Evolutionary conservation across 768 basidiomycete species (phyloP).

Genomic region (Leccinellum luteum): DNA sequence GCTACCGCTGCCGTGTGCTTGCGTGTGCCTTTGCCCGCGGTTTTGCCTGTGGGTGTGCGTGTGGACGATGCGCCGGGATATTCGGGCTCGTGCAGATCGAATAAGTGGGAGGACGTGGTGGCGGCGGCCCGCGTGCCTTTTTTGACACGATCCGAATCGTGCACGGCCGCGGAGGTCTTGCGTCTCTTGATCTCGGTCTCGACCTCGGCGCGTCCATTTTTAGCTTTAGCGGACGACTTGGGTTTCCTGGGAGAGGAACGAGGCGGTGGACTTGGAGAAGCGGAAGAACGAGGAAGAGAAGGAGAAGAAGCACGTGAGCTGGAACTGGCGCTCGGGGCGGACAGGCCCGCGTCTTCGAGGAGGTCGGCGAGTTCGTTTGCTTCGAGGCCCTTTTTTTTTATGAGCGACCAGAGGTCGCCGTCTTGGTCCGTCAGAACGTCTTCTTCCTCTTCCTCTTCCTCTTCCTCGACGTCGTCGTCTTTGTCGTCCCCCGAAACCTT

Average conservation of each 20-base stretch:
- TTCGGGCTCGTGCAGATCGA: constrained; percentile 80
- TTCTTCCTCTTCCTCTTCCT: constrained; percentile 22
- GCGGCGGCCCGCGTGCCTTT: constrained; percentile 36
- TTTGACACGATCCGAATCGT: constrained; percentile 17
- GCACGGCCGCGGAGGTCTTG: constrained; percentile 36
- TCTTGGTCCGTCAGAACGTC: constrained; percentile 39
- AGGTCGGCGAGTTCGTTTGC: constrained; percentile 54
- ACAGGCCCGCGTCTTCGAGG: constrained; percentile 46
- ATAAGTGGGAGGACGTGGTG: constrained; percentile 22
- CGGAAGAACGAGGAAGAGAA: not conserved
- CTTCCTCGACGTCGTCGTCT: constrained; percentile 21
- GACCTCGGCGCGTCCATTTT: constrained; percentile 5
- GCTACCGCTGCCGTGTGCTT: not conserved
- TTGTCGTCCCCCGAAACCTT: constrained; percentile 46
- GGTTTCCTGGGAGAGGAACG: not conserved
- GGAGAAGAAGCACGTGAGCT: constrained; percentile 1
- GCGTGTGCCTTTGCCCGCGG: constrained; percentile 7
- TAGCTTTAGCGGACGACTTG: not conserved
- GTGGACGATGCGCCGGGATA: constrained; percentile 31
- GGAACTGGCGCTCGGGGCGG: not conserved
- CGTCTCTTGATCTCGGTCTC: constrained; percentile 45
- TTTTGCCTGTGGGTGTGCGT: constrained; percentile 12
- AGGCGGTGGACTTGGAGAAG: constrained; percentile 9
- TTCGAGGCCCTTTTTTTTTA: constrained; percentile 38
- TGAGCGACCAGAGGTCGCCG: constrained; percentile 44